Base-by-base conservation (phyloP, 257 asterid genomes). In the Solanum piurae region DNA sequence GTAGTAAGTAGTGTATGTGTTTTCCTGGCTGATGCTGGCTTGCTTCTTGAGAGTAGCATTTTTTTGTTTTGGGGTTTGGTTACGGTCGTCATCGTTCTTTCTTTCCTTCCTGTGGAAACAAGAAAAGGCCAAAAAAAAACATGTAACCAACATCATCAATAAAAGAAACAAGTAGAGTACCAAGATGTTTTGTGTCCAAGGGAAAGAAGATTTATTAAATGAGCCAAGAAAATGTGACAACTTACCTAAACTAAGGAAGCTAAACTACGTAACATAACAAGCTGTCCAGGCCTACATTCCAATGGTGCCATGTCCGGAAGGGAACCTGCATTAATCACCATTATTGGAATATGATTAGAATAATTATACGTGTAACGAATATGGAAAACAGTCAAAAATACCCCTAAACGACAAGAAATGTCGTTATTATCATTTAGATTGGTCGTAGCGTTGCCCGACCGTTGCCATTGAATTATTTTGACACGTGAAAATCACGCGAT, bases 251-350 rank as follows among this genome's bases (percentile, higher is more conserved):
- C 86, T 88, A 85, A 86, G 93, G 91, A 90, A 88, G 92, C 89
- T 83, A 87, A 89, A 86, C 83, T 80, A 92, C 87, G 91, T 90
- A 88, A 90, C 92, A 79, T 46, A 46, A 80, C 89, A 77, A 88
- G 46, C 87, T 80, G 84, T 90, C 83, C 89, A 85, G 86, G 86
- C 72, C 95, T 93, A 94, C 94, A 94, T 93, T 86, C 98, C 95
- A 83, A 94, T 86, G 91, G 96, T 88, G 91, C 94, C 96, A 83
- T 93, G 95, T 87, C 97, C 98, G 27, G 94, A 91, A 89, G 96
- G 88, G 89, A 94, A 92, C 91, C 98, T 94, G 89, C 75, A 40
- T 18, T 11, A 86, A n/a, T 88, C 71, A 69, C 77, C 89, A 90
- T 85, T 79, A 46, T 36, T 12, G 40, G 38, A 69, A 44, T 60